These are phyloP conservation scores for Tetramitus jugosus DNA, from an alignment of 208 protist species.

Conservation along the genomic window DNA sequence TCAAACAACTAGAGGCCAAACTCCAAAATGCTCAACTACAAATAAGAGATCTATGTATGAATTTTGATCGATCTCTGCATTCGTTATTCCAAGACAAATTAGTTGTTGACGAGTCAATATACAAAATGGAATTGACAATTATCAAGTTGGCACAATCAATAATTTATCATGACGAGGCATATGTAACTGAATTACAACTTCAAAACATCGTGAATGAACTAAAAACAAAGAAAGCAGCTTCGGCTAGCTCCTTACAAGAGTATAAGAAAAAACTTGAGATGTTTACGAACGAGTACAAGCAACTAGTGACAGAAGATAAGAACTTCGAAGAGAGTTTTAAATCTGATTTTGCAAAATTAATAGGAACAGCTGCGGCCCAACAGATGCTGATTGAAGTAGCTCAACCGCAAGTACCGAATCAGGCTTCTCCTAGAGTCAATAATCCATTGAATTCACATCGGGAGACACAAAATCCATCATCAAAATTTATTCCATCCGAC, in stretches of 20 bases:
- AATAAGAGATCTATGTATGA: slow-evolving; percentile 10
- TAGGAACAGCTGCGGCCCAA: background rate
- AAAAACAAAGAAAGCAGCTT: background rate
- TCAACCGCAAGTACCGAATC: no score
- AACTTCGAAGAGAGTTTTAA: background rate
- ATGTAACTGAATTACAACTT: background rate
- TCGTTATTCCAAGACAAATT: slow-evolving; percentile 46
- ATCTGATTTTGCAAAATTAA: no score
- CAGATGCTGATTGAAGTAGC: background rate
- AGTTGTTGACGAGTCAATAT: slow-evolving; percentile 42
- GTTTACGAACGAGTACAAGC: background rate
- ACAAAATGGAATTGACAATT: slow-evolving; percentile 58
- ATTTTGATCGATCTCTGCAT: slow-evolving; percentile 50
- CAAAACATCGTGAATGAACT: background rate
- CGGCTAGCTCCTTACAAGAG: background rate
- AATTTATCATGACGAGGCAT: slow-evolving; percentile 38
- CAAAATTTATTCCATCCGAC: no score
- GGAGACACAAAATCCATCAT: no score
- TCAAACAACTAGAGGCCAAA: slow-evolving; percentile 39
- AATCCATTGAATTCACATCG: no score
- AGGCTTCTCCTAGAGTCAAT: no score
- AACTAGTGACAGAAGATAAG: background rate
- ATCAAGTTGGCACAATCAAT: slow-evolving; percentile 56
- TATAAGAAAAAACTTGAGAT: background rate
- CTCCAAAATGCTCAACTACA: slow-evolving; percentile 11